Evolutionary conservation across 192 early-diverging fungal species (phyloP).

Genomic region (Mortierella alpina): DNA sequence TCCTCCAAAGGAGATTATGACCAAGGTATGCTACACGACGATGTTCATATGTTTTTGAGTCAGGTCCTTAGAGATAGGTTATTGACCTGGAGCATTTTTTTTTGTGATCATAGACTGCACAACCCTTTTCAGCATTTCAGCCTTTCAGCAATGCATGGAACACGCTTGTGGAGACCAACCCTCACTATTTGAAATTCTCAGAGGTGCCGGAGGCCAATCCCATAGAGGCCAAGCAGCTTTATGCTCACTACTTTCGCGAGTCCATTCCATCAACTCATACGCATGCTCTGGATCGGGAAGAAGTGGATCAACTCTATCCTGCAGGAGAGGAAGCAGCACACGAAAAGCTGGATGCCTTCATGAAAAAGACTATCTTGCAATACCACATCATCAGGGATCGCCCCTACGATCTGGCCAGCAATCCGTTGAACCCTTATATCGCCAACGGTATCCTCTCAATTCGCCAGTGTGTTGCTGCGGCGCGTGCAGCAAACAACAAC

Average conservation of each 20-base stretch:
- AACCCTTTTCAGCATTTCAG: constrained; percentile 54
- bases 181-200: constrained; percentile 3
- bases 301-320: constrained; percentile 54
- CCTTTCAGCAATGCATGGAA: constrained; percentile 61
- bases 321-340: constrained; percentile 66
- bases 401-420: constrained; percentile 46
- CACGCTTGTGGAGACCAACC: constrained; percentile 42
- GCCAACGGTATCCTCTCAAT: constrained; percentile 63
- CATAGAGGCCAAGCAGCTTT: constrained; percentile 24
- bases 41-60: constrained; percentile 1
- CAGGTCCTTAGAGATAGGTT: not conserved
- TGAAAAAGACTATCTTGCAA: constrained; percentile 22
- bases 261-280: constrained; percentile 1
- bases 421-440: constrained; percentile 61
- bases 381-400: constrained; percentile 64
- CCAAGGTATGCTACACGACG: constrained; percentile 51
- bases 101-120: constrained; percentile 15
- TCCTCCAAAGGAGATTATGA: constrained; percentile 57
- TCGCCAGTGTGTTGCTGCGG: constrained; percentile 63
- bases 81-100: not conserved
- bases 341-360: constrained; percentile 50
- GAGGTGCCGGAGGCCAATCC: constrained; percentile 25
- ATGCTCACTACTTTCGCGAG: constrained; percentile 25
- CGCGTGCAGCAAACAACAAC: constrained; percentile 55
- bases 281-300: constrained; percentile 24